Base-by-base conservation (phyloP, 345 rosid species). In the Punica granatum region DNA sequence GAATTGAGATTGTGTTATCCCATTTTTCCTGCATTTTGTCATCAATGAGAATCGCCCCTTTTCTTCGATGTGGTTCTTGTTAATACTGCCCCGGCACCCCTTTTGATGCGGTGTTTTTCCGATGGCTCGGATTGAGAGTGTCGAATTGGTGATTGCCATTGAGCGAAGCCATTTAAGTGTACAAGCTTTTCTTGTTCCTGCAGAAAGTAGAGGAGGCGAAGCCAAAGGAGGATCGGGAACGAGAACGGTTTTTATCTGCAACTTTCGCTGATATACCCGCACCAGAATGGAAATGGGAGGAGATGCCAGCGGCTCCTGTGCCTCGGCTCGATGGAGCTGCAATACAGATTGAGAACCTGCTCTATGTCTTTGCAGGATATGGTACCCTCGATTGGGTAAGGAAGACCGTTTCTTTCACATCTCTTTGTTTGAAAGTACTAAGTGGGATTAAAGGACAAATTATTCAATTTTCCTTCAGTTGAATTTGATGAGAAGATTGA, bases 271-370 rank as follows among this genome's bases (percentile, higher is more conserved):
- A 92, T 84, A 69, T 90, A 16, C 82, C 88, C 32, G 96, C 96
- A 21, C 89, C 90, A 19, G 85, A 85, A 11, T 67, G 86, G 71
- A 68, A 86, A 60, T 90, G 98, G 96, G 91, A 90, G 81, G 69
- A 78, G 73, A 79, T 92, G 91, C 75, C 82, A 31, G 75, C 95
- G 18, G 91, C 95, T 59, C 98, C 96, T 0, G 98, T 90, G 67
- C 92, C 96, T 63, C 90, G 97, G 28, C 92, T 92, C 23, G 96
- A 90, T 15, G 98, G 95, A 31, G 82, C 84, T 60, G 76, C 96
- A 0, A 79, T 88, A 31, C 96, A 92, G 80, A 88, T 88, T 44
- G 68, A 83, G 26, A 80, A 88, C 73, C 88, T 84, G 31, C 74
- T 92, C 28, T 90, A 84, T 34, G 98, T 84, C 21, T 83, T 90